Percentiles rank a stretch among this genome's conserved stretches.
Conservation (phyloP, 257 asterid genomes). For the Craterostigma plantagineum region DNA sequence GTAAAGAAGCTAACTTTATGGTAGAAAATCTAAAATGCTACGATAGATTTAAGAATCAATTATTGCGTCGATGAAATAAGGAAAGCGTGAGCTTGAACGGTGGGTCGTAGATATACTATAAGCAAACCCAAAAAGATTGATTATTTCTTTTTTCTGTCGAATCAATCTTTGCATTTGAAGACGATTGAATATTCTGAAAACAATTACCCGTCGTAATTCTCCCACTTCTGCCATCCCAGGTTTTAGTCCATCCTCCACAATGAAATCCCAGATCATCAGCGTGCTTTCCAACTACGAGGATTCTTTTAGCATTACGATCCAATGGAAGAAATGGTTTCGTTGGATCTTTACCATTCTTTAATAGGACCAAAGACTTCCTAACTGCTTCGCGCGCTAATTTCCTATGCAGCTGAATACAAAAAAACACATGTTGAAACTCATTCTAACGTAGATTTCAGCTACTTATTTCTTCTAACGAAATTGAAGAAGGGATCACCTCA, state of each 20-base stretch:
- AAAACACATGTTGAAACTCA: too few relatives aligned
- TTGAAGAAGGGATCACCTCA: conserved; percentile 25
- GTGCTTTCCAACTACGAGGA: conserved; percentile 52
- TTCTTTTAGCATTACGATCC: conserved; percentile 30
- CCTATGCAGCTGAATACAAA: conserved; percentile 35
- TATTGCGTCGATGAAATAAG: too few relatives aligned
- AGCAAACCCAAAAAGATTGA: neutral
- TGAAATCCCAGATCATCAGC: conserved; percentile 66
- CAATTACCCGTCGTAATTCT: conserved; percentile 47
- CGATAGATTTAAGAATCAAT: neutral
- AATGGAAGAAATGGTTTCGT: conserved; percentile 47
- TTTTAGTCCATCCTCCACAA: conserved; percentile 74
- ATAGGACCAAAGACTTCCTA: conserved; percentile 58
- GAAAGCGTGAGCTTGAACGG: too few relatives aligned
- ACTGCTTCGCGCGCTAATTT: conserved; percentile 84
- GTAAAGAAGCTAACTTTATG: neutral
- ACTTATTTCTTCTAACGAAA: neutral
- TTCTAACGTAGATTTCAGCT: conserved; percentile 1
- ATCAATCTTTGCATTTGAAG: neutral
- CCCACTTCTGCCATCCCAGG: conserved; percentile 74
- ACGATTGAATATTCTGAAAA: neutral
- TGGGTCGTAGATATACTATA: too few relatives aligned
- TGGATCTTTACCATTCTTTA: conserved; percentile 55
- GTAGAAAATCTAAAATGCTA: neutral
- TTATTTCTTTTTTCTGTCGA: too few relatives aligned